Conservation (phyloP, 345 rosid genomes). For the Populus davidiana region DNA sequence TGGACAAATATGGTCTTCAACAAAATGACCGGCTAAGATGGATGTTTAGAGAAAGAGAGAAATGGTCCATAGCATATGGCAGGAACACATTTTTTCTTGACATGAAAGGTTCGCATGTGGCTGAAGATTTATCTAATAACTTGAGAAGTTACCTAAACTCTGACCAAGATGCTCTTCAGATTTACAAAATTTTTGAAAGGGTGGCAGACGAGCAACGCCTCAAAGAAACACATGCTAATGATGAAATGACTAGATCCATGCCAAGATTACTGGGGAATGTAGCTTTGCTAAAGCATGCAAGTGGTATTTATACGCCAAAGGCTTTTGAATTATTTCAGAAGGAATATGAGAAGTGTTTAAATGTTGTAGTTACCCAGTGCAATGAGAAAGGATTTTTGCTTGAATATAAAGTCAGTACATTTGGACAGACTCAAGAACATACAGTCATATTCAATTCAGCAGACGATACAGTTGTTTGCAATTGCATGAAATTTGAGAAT, state of each 20-base stretch:
- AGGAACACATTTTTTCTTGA: neutral
- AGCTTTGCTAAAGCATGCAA: constrained; percentile 6
- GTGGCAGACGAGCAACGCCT: neutral
- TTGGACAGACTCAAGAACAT: constrained; percentile 26
- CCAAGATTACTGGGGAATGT: neutral
- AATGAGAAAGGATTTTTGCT: constrained; percentile 18
- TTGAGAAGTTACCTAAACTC: neutral
- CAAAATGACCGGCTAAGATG: neutral
- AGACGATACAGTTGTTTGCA: constrained; percentile 25
- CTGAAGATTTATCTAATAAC: neutral
- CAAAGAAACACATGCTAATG: neutral
- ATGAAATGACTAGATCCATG: neutral
- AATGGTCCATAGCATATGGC: neutral
- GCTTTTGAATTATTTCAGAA: neutral
- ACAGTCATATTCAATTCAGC: constrained; percentile 23
- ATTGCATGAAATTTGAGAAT: constrained; percentile 33
- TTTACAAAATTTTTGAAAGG: constrained; percentile 4
- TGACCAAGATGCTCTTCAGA: neutral
- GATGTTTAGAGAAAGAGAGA: neutral
- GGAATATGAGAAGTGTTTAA: constrained; percentile 20
- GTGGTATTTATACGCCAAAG: neutral
- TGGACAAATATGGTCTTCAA: neutral
- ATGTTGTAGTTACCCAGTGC: constrained; percentile 24
- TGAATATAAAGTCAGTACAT: constrained; percentile 26
- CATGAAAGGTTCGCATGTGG: neutral